A percentile compares a stretch with the other conserved stretches of the same genome.
Conservation (phyloP, 495 filamentous ascomycete genomes). For the Friedmanniomyces endolithicus region DNA sequence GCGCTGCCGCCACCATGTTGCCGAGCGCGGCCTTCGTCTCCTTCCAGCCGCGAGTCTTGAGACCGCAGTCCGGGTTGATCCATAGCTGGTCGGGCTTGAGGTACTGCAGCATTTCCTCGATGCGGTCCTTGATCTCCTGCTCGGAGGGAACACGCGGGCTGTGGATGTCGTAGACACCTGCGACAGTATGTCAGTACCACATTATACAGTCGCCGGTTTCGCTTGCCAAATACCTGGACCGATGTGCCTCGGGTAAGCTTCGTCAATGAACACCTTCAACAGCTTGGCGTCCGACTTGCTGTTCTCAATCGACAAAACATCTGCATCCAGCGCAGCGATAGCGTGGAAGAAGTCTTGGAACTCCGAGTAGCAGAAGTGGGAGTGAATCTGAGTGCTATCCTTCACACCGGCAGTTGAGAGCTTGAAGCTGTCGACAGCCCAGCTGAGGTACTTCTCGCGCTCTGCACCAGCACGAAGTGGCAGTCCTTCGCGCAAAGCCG, state of each 20-base stretch:
- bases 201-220: neutral
- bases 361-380: slow-evolving; percentile 99
- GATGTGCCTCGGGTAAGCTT: slow-evolving; percentile 92
- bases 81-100: slow-evolving; percentile 92
- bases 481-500: slow-evolving; percentile 96
- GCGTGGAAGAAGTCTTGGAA: slow-evolving; percentile 99
- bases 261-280: slow-evolving; percentile 93
- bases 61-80: slow-evolving; percentile 97
- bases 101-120: slow-evolving; percentile 89
- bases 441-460: slow-evolving; percentile 86
- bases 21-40: slow-evolving; percentile 86
- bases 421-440: slow-evolving; percentile 95
- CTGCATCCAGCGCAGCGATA: slow-evolving; percentile 93
- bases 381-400: slow-evolving; percentile 96
- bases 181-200: neutral
- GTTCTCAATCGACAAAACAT: slow-evolving; percentile 98
- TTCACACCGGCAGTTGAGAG: slow-evolving; percentile 81
- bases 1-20: slow-evolving; percentile 94
- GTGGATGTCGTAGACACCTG: slow-evolving; percentile 90
- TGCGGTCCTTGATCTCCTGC: slow-evolving; percentile 93
- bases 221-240: slow-evolving; percentile 53
- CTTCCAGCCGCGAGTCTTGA: slow-evolving; percentile 93
- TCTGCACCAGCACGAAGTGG: slow-evolving; percentile 83
- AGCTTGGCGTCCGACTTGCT: slow-evolving; percentile 99
- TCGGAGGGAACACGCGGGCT: slow-evolving; percentile 87